Conservation (phyloP, 75 land plant species). For the Pseudotsuga menziesii region DNA sequence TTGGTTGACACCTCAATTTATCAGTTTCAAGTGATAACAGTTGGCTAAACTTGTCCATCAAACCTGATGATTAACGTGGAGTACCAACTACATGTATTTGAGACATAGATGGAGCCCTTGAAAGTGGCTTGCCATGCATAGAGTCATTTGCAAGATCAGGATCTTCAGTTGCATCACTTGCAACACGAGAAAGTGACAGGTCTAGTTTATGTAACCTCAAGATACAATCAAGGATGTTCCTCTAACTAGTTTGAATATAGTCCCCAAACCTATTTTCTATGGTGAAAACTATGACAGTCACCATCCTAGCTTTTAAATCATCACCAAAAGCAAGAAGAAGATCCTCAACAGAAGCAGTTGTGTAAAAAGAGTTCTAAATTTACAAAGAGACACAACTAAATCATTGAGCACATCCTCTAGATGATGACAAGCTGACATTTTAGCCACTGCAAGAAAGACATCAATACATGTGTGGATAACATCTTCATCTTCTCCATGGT, state of each 20-base stretch:
- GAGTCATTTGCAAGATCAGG: conserved; percentile 48
- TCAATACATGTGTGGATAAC: conserved; percentile 9
- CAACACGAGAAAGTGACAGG: conserved; percentile 66
- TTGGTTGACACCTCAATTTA: conserved; percentile 70
- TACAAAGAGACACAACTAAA: conserved; percentile 76
- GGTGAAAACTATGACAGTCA: conserved; percentile 68
- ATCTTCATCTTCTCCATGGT: conserved; percentile 26
- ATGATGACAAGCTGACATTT: conserved; percentile 74
- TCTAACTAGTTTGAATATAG: conserved; percentile 73
- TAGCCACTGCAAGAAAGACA: conserved; percentile 51
- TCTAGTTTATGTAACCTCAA: conserved; percentile 78
- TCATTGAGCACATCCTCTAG: conserved; percentile 80
- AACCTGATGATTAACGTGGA: conserved; percentile 69
- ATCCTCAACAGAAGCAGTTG: conserved; percentile 56
- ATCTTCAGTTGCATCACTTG: conserved; percentile 79
- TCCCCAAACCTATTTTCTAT: conserved; percentile 84
- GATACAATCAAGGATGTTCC: conserved; percentile 80
- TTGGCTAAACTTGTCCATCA: conserved; percentile 87
- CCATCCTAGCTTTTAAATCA: conserved; percentile 74
- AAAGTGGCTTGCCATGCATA: conserved; percentile 50
- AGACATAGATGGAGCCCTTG: conserved; percentile 34
- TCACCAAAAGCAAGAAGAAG: conserved; percentile 71
- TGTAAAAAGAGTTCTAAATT: conserved; percentile 66
- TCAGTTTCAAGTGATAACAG: conserved; percentile 78
- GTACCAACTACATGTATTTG: conserved; percentile 53